These are phyloP conservation scores for Fusarium compactum DNA, from an alignment of 2,329 filamentous ascomycete species.

Conservation along the genomic window DNA sequence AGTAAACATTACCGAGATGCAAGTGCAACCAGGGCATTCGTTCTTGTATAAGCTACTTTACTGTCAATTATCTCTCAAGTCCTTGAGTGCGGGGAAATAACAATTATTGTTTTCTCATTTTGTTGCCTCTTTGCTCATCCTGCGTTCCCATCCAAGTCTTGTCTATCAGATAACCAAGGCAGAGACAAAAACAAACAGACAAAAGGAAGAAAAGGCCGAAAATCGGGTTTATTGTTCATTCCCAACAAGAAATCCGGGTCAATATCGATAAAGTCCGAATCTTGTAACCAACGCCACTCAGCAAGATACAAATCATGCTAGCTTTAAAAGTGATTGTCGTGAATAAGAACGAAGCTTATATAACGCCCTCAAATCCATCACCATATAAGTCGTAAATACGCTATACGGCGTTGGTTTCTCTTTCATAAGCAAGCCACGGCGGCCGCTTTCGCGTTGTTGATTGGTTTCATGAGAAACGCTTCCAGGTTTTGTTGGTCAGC, in stretches of 20 bases:
- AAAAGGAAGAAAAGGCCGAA: not conserved
- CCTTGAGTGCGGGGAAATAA: conserved; percentile 18
- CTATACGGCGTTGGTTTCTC: not conserved
- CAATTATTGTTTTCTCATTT: not conserved
- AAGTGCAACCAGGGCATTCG: not conserved
- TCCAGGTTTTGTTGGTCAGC: not conserved
- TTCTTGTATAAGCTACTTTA: not conserved
- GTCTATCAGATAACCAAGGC: not conserved
- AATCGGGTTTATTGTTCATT: not conserved
- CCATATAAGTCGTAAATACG: not conserved
- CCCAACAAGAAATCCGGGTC: not conserved
- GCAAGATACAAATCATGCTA: not conserved
- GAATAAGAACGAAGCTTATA: not conserved
- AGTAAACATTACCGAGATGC: not conserved
- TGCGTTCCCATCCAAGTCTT: not conserved
- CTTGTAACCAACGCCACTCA: not conserved
- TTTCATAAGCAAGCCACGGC: conserved; percentile 5
- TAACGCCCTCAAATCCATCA: not conserved
- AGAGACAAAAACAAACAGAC: not conserved
- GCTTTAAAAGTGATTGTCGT: not conserved
- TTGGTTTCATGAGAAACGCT: not conserved
- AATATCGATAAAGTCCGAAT: too few relatives aligned
- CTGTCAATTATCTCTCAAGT: not conserved
- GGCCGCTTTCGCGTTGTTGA: not conserved
- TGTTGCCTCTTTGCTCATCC: not conserved